Evolutionary conservation across 2,329 filamentous ascomycete genomes (phyloP).

Genomic region (Rhynchosporium secalis): DNA sequence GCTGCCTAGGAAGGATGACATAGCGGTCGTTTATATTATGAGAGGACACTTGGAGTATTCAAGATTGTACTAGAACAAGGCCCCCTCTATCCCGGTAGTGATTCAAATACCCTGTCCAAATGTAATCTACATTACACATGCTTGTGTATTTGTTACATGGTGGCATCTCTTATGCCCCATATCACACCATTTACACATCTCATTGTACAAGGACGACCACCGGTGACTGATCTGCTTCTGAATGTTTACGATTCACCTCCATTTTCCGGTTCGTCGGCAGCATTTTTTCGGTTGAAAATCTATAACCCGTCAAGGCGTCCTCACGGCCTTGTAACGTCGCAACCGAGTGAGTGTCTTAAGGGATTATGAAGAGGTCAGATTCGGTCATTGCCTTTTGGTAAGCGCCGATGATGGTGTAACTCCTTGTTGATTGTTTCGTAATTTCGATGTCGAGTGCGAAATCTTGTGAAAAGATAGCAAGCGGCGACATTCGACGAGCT

Average conservation of each 20-base stretch:
- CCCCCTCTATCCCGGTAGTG: too few species aligned
- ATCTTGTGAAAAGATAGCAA: conserved; percentile 8
- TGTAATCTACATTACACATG: too few species aligned
- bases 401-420: conserved; percentile 23
- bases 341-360: conserved; percentile 50
- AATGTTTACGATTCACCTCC: conserved; percentile 19
- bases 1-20: too few species aligned
- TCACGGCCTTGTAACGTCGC: conserved; percentile 49
- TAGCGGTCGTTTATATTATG: too few species aligned
- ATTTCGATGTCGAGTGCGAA: conserved; percentile 14
- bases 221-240: too few species aligned
- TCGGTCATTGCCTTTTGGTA: conserved; percentile 38
- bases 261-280: conserved; percentile 20
- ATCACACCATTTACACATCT: conserved; percentile 19
- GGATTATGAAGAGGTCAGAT: conserved; percentile 55
- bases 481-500: conserved; percentile 5
- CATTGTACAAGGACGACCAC: conserved; percentile 13
- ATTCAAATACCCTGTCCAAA: too few species aligned
- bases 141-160: neutral
- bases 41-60: too few species aligned
- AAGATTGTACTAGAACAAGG: too few species aligned
- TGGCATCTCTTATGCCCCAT: neutral
- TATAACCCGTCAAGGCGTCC: conserved; percentile 54
- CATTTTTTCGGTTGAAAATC: conserved; percentile 45
- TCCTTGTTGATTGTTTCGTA: conserved; percentile 19